Evolutionary conservation across 2,329 filamentous ascomycete genomes (phyloP).

Genomic region (Penicillium sp.): DNA sequence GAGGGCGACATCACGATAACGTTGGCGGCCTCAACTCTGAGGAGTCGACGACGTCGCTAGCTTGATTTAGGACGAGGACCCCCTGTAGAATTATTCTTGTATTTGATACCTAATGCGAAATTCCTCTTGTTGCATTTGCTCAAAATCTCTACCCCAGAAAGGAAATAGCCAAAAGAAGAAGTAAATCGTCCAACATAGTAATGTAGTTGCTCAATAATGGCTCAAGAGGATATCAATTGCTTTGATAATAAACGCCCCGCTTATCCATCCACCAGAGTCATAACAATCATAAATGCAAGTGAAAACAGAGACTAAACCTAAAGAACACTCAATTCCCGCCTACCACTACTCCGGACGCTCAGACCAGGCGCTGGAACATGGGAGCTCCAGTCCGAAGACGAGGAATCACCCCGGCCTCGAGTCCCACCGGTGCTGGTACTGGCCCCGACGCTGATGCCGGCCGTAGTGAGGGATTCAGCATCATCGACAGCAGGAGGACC

Average conservation of each 20-base stretch:
- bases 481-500: conserved; percentile 28
- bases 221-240: conserved; percentile 1
- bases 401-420: conserved; percentile 20
- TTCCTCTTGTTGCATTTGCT: too few species aligned
- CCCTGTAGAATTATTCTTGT: too few species aligned
- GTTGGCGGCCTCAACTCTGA: too few species aligned
- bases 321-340: conserved; percentile 33
- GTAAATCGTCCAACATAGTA: background rate
- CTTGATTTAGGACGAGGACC: too few species aligned
- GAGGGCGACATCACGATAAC: too few species aligned
- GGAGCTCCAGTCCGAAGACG: conserved; percentile 25
- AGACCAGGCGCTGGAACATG: conserved; percentile 14
- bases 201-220: background rate
- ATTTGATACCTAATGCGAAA: too few species aligned
- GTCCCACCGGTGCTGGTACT: conserved; percentile 25
- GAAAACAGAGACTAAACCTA: conserved; percentile 12
- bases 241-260: conserved; percentile 1
- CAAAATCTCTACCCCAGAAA: too few species aligned
- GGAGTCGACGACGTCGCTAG: too few species aligned
- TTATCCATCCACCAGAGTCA: conserved; percentile 2
- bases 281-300: conserved; percentile 12
- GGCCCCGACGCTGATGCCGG: conserved; percentile 24
- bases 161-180: too few species aligned
- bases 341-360: conserved; percentile 23
- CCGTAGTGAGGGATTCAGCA: conserved; percentile 23